Conservation (phyloP, 768 basidiomycete species). For the Agaricus blazei region DNA sequence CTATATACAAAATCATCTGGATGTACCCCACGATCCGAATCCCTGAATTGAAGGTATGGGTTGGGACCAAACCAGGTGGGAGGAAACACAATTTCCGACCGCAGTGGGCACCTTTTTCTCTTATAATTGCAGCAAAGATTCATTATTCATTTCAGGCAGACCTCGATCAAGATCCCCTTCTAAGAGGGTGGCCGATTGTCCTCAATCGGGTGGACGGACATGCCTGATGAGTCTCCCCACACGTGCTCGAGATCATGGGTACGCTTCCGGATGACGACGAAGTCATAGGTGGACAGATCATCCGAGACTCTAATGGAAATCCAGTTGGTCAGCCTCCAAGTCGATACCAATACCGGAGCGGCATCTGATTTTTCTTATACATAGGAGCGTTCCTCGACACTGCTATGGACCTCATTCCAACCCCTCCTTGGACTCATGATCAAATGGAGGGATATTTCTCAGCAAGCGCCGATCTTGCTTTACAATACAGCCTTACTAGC, state of each 20-base stretch:
- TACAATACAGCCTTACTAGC: slow-evolving; percentile 77
- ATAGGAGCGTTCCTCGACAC: slow-evolving; percentile 81
- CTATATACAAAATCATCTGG: slow-evolving; percentile 55
- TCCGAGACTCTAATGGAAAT: slow-evolving; percentile 53
- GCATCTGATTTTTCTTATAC: neutral
- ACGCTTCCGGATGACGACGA: slow-evolving; percentile 43
- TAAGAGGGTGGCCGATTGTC: slow-evolving; percentile 66
- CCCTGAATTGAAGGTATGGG: slow-evolving; percentile 84
- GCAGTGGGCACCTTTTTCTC: slow-evolving; percentile 41
- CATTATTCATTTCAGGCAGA: slow-evolving; percentile 45
- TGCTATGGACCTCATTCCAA: slow-evolving; percentile 72
- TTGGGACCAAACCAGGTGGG: slow-evolving; percentile 91
- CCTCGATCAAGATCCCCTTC: slow-evolving; percentile 61
- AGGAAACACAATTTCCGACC: slow-evolving; percentile 57
- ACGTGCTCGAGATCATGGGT: slow-evolving; percentile 60
- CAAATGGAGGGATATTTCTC: slow-evolving; percentile 56
- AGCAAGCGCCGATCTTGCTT: slow-evolving; percentile 60
- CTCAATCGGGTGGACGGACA: slow-evolving; percentile 80
- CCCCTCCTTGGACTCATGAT: slow-evolving; percentile 58
- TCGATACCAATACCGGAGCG: neutral
- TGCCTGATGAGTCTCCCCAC: slow-evolving; percentile 80
- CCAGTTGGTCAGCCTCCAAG: slow-evolving; percentile 52
- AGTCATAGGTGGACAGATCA: slow-evolving; percentile 72
- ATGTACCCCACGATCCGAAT: slow-evolving; percentile 43
- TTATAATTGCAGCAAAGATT: neutral